These are phyloP conservation scores for Viola pubescens DNA, from an alignment of 441 rosid genomes.

Conservation along the genomic window DNA sequence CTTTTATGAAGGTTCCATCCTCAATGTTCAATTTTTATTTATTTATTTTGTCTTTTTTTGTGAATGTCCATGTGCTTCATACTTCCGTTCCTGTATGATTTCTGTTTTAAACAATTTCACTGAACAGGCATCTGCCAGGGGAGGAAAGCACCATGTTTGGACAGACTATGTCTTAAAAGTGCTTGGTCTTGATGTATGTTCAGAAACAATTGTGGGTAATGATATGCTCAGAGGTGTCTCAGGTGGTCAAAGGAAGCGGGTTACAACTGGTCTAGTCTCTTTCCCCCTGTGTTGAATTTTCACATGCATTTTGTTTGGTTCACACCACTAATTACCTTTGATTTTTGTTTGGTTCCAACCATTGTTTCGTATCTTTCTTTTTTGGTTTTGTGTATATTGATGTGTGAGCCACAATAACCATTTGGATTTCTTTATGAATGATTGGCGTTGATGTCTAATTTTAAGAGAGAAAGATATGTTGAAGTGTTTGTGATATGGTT, in stretches of 20 bases:
- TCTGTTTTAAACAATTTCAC: slow-evolving; percentile 1
- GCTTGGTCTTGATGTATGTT: slow-evolving; percentile 85
- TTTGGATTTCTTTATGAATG: too few species aligned
- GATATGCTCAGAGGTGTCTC: slow-evolving; percentile 97
- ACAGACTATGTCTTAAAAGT: slow-evolving; percentile 78
- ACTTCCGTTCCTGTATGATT: slow-evolving; percentile 1
- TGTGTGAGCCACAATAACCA: neutral
- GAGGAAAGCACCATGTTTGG: slow-evolving; percentile 69
- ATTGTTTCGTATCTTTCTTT: neutral
- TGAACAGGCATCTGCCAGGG: slow-evolving; percentile 68
- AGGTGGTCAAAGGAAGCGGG: slow-evolving; percentile 91
- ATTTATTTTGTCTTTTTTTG: neutral
- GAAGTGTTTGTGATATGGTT: neutral
- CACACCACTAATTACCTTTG: neutral
- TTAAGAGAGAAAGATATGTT: too few species aligned
- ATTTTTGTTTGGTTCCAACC: neutral
- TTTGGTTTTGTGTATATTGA: neutral
- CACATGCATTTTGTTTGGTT: neutral
- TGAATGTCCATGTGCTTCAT: neutral
- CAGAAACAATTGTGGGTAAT: slow-evolving; percentile 80
- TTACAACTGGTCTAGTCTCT: slow-evolving; percentile 65
- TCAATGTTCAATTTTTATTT: neutral
- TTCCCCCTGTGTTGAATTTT: slow-evolving; percentile 1
- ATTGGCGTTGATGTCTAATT: too few species aligned
- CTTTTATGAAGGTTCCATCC: slow-evolving; percentile 77